These are phyloP conservation scores for Hypomyces rosellus DNA, from an alignment of 2,329 filamentous ascomycete species.

Conservation along the genomic window DNA sequence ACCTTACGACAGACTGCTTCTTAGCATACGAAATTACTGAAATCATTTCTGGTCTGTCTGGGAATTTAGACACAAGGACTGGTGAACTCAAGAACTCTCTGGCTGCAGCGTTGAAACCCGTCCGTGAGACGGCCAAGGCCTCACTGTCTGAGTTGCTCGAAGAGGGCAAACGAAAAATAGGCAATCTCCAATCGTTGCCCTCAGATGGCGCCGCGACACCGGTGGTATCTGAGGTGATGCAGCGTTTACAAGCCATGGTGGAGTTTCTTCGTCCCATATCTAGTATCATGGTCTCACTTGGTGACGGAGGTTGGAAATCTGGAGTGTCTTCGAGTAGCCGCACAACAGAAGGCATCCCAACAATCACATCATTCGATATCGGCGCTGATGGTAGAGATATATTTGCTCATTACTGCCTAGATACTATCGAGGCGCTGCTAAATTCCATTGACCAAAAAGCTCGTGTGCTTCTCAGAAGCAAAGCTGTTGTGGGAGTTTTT, in stretches of 20 bases:
- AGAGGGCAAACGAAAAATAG: slow-evolving; percentile 68
- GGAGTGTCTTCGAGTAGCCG: slow-evolving; percentile 44
- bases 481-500: slow-evolving; percentile 78
- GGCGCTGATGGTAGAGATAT: slow-evolving; percentile 82
- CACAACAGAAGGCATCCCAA: slow-evolving; percentile 59
- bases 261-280: slow-evolving; percentile 79
- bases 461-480: slow-evolving; percentile 65
- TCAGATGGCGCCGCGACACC: slow-evolving; percentile 72
- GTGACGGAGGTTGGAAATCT: slow-evolving; percentile 82
- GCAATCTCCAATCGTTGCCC: slow-evolving; percentile 61
- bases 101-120: slow-evolving; percentile 77
- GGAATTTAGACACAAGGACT: slow-evolving; percentile 72
- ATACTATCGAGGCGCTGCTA: slow-evolving; percentile 80
- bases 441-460: slow-evolving; percentile 69
- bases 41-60: slow-evolving; percentile 74
- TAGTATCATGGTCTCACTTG: slow-evolving; percentile 84
- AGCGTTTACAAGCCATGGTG: slow-evolving; percentile 77
- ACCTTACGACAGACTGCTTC: slow-evolving; percentile 86
- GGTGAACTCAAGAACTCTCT: slow-evolving; percentile 80
- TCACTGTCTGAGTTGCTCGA: slow-evolving; percentile 80
- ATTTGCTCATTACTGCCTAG: slow-evolving; percentile 82
- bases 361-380: slow-evolving; percentile 75
- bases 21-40: slow-evolving; percentile 93
- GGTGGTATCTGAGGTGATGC: slow-evolving; percentile 78
- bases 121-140: slow-evolving; percentile 84